A percentile compares a stretch with the other conserved stretches of the same genome.
Conservation (phyloP, 2,329 filamentous ascomycete genomes). For the Lachnellula occidentalis region DNA sequence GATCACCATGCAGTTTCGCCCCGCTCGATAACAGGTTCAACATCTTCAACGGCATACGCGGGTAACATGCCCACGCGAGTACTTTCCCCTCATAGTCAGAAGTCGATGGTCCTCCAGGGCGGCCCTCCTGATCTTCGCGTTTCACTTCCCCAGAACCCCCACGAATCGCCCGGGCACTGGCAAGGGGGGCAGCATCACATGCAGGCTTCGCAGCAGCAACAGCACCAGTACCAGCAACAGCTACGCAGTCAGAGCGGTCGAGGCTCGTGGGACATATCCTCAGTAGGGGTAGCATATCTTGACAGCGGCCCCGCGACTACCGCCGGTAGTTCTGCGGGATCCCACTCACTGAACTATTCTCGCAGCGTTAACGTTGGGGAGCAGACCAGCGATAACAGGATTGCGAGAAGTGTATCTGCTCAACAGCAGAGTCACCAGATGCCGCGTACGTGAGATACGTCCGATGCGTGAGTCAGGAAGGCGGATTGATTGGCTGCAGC, state of each 20-base stretch:
- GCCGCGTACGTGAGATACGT: constrained; percentile 22
- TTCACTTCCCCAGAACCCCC: constrained; percentile 21
- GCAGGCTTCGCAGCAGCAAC: constrained; percentile 22
- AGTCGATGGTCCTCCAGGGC: constrained; percentile 21
- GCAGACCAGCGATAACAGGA: constrained; percentile 21
- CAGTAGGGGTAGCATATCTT: constrained; percentile 20
- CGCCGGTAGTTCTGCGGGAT: constrained; percentile 22
- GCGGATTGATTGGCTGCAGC: constrained; percentile 1
- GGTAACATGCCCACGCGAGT: constrained; percentile 23
- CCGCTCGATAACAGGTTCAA: constrained; percentile 27
- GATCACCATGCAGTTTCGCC: constrained; percentile 31
- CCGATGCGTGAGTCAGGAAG: constrained; percentile 14
- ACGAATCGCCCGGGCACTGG: constrained; percentile 26
- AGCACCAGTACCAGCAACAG: constrained; percentile 22
- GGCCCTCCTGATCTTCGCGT: constrained; percentile 28
- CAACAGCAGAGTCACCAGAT: constrained; percentile 28
- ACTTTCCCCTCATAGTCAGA: constrained; percentile 26
- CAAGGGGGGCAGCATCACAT: constrained; percentile 26
- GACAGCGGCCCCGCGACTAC: constrained; percentile 27
- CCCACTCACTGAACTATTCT: constrained; percentile 20
- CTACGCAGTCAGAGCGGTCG: constrained; percentile 19
- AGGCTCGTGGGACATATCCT: constrained; percentile 30
- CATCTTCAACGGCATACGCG: constrained; percentile 23
- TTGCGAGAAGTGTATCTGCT: constrained; percentile 18
- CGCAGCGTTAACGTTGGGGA: constrained; percentile 21